Evolutionary conservation across 768 basidiomycete species (phyloP), one percentile per base, ranked within the genome.

Genomic region (Scleroderma citrinum): DNA sequence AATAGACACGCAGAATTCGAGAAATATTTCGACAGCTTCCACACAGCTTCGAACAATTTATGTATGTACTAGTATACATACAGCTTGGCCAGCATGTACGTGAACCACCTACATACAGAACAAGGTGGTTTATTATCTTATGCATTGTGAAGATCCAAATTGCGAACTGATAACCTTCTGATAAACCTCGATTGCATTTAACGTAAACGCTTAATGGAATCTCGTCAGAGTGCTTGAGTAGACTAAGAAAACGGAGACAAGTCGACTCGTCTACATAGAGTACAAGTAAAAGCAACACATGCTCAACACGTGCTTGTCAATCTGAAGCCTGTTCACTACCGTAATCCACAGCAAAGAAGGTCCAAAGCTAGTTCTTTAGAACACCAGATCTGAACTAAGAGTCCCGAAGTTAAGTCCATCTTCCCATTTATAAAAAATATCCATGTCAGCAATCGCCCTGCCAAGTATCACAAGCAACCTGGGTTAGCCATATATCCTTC

Each of bases 401-500:
- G 12, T 13, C n/a, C 12, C 38, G 43, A 50, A 40, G 57, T 46
- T 50, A 29, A 20, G 50, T 58, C 50, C 51, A 5, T 49, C 38
- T 19, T 24, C 24, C 20, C 13, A 24, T 46, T 10, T 16, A 11
- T 19, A 24, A 13, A 23, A 17, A 17, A 20, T 21, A 35, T 10
- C 26, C 34, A 38, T 19, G 29, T 61, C 46, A 62, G 30, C 29
- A 29, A 14, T 19, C 47, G 23, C 58, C 64, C 49, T 80, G 76
- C 56, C 71, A 78, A 38, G 59, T 53, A 46, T 72, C 66, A 52
- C 80, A 81, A 20, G 71, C 69, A 17, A 82, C 71, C 38, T 51
- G 58, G 44, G 67, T 64, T 44, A 81, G 55, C 79, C 80, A 82
- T 30, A 65, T 56, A n/a, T 58, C 65, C 38, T 74, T 70, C 56